Evolutionary conservation across 1,139 yeast species (phyloP).

Genomic region (Scheffersomyces illinoinensis): DNA sequence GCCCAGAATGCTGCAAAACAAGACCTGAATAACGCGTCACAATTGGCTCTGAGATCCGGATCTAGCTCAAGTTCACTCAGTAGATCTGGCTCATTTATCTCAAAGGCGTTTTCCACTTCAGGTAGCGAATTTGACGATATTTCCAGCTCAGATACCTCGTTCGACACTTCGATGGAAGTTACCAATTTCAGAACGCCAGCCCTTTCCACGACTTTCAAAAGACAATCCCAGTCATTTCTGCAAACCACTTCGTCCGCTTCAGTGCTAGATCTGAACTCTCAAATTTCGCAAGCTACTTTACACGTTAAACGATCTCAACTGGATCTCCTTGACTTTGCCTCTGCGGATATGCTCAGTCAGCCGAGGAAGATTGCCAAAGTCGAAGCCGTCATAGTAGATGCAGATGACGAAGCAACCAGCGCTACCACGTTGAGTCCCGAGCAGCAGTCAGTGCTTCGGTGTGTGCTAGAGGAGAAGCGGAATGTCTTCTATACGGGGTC

Average conservation of each 20-base stretch:
- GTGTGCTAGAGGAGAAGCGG: constrained; percentile 55
- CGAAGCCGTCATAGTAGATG: constrained; percentile 2
- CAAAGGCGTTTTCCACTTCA: constrained; percentile 7
- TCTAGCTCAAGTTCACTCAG: neutral
- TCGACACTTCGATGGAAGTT: constrained; percentile 12
- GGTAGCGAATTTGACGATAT: constrained; percentile 14
- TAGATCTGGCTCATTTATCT: constrained; percentile 8
- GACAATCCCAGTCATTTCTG: neutral
- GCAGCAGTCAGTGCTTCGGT: constrained; percentile 65
- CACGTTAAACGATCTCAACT: constrained; percentile 3
- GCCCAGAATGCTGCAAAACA: neutral
- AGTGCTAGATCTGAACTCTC: neutral
- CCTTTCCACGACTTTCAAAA: constrained; percentile 8
- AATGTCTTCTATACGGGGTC: constrained; percentile 76
- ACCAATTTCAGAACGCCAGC: constrained; percentile 16
- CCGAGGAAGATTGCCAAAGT: constrained; percentile 22
- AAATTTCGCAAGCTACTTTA: neutral
- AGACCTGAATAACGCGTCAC: neutral
- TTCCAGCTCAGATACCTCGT: constrained; percentile 16
- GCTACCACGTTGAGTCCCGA: constrained; percentile 46
- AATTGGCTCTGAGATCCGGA: neutral
- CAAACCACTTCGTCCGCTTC: neutral
- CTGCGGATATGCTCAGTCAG: constrained; percentile 13
- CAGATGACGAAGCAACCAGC: constrained; percentile 1
- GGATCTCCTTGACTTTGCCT: constrained; percentile 1